phyloP scores from a whole-genome alignment of 768 basidiomycete species.

The Pleurotus djamor region DNA sequence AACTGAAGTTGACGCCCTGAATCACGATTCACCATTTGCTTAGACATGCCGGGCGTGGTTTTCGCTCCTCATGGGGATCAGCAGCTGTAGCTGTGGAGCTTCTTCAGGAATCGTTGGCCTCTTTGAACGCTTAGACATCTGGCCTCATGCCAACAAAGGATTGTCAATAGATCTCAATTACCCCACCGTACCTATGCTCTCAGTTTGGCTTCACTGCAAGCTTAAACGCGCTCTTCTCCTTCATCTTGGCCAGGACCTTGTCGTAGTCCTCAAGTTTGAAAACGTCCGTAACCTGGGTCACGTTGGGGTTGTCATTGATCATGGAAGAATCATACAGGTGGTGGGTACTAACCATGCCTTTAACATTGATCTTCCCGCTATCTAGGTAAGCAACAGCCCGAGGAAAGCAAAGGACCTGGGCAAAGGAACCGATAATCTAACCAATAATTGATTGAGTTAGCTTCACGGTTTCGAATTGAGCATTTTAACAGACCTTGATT shows the following conservation, averaged over 20 bases:
- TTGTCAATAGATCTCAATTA: too few relatives aligned
- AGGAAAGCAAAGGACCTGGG: conserved; percentile 88
- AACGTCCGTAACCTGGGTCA: conserved; percentile 46
- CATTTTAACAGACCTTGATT: conserved; percentile 8
- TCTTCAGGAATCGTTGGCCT: conserved; percentile 13
- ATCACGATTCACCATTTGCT: too few relatives aligned
- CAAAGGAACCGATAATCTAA: conserved; percentile 89
- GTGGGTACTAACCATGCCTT: conserved; percentile 38
- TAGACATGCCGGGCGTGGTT: conserved; percentile 14
- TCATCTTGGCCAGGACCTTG: conserved; percentile 72
- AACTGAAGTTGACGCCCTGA: too few relatives aligned
- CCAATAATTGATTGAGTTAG: too few relatives aligned
- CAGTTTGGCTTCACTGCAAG: conserved; percentile 23
- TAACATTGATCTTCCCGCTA: conserved; percentile 76
- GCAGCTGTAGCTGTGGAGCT: conserved; percentile 18
- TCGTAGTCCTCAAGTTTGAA: conserved; percentile 72
- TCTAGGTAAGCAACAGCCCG: conserved; percentile 89
- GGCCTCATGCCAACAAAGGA: too few relatives aligned
- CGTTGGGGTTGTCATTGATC: not conserved
- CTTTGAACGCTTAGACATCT: not conserved
- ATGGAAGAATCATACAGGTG: not conserved
- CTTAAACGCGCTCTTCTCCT: conserved; percentile 56
- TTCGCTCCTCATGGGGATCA: conserved; percentile 13
- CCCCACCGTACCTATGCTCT: not conserved
- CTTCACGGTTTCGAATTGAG: not conserved